Evolutionary conservation across 2,329 filamentous ascomycete genomes (phyloP), one percentile per base, ranked within the genome.

Genomic region (Cladosporium sp.): DNA sequence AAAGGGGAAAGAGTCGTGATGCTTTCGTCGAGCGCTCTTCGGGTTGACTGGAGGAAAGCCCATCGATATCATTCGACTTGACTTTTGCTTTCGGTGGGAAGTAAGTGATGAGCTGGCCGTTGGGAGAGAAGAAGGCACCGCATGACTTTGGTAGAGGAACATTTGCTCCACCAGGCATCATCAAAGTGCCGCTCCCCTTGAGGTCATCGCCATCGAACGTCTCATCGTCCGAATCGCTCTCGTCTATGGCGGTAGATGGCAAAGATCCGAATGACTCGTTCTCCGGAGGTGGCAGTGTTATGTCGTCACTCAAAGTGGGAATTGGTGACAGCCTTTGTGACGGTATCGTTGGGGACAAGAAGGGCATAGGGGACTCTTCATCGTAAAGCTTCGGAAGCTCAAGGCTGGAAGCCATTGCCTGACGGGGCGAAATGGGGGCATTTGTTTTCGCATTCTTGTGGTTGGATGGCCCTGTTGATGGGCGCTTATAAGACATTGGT

Each of bases 121-220:
- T 78, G 34, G 75, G 75, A 15, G 78, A 79, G 77, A 84, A 87
- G 8, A 80, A 66, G 8, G 81, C 83, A 59, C 83, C 81, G 64
- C 79, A 74, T 72, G 77, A 78, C 66, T 82, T 84, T 15, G 83
- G 82, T 52, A 86, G 71, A 4, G 85, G 85, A 3, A 87, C 82
- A 66, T 85, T 86, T 51, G 83, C 79, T 68, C 85, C 85, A 74
- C 84, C 71, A 79, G 82, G 82, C 24, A 80, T 74, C 61, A 83
- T 75, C 17, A 47, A 39, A 19, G 79, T 71, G 57, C 80, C 80
- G 58, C 80, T 76, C 25, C 72, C 78, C 60, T 57, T 64, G 57
- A 61, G 78, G 13, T 28, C 52, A 36, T 55, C 77, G 19, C 61
- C 62, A 7, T 65, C 65, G 54, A 70, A 97, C 63, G 90, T 93